Evolutionary conservation across 2,329 filamentous ascomycete genomes (phyloP), one percentile per base, ranked within the genome.

Genomic region (Monosporascus sp.): DNA sequence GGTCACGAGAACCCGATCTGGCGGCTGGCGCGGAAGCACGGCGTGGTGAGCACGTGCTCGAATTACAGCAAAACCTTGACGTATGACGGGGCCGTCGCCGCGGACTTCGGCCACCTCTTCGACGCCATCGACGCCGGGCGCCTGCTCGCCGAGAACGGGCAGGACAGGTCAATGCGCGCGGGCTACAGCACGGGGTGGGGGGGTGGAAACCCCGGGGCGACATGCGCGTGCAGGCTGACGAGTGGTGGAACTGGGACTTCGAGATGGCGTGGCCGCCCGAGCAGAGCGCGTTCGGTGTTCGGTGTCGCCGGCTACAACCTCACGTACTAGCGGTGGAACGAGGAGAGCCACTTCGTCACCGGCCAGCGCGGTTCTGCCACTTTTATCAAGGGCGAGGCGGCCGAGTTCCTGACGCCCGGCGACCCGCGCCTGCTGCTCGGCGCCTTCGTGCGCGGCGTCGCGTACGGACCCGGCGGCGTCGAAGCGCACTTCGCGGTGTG

Each of bases 331-430:
- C 78, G 84, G 53, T 87, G 77, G 65, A 77, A 77, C n/a, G 76
- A 83, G 17, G 76, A 76, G 18, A 85, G 84, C 64, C 82, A 85
- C 56, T 78, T 82, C 31, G 82, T 85, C 41, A 68, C 74, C 35
- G 85, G 88, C 54, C 76, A 77, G 44, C 76, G 84, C 0, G 85
- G 85, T 3, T 87, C 81, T 67, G 83, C 78, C 54, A 62, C 74
- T 24, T 15, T 84, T 57, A 74, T 87, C 24, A 70, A 78, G 25
- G 74, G 75, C 18, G 78, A 85, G 61, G 82, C 83, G 0, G 68
- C 22, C 0, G 78, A 77, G 0, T 87, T 86, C 58, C 73, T 88
- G 1, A 59, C 66, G 3, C 62, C 71, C 0, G 71, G 81, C n/a
- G 84, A 88, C 54, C 61, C 71, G 0, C 74, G 84, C 0, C 71